Evolutionary conservation across 1,284 basidiomycete species (phyloP), one percentile per base, ranked within the genome.

Genomic region (Ceratobasidium sp.): DNA sequence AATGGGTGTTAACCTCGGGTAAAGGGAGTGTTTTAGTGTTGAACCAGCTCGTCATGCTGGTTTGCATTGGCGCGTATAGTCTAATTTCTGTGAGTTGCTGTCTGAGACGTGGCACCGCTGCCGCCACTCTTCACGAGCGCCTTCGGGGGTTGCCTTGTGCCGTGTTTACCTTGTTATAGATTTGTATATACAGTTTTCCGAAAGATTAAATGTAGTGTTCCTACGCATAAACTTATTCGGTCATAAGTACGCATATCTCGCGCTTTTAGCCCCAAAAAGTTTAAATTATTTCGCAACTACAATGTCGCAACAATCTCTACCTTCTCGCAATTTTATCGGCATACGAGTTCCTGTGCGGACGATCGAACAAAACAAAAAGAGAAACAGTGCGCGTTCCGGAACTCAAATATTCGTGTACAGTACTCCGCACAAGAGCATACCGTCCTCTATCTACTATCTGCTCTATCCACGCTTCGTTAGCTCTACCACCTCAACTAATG

Each of bases 341-440:
- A n/a, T n/a, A n/a, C n/a, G n/a, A n/a, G n/a, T n/a, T n/a, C n/a
- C n/a, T n/a, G n/a, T n/a, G n/a, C 47, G 16, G 16, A n/a, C 47
- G 23, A 49, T 49, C 16, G 47, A 49, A 4, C 47, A 43, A n/a
- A 18, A 59, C n/a, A n/a, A 23, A 23, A 59, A 32, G 21, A 43
- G 41, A 59, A 59, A 49, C 14, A 14, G 47, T 54, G 26, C 14
- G 23, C 21, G 18, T 9, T 44, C 18, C 43, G 9, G 9, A 52
- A 52, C 16, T 7, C 9, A 7, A 49, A 47, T 3, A 21, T 46
- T 13, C 28, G 28, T 30, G 50, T 26, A 46, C 50, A 55, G 35
- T 30, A 43, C 50, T 21, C 62, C 32, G 46, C 62, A 18, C 62
- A 64, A 47, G 46, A 64, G 62, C n/a, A 64, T 47, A 50, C 62